phyloP scores from a whole-genome alignment of 129 eudicot genomes.

The Artemisia annua region DNA sequence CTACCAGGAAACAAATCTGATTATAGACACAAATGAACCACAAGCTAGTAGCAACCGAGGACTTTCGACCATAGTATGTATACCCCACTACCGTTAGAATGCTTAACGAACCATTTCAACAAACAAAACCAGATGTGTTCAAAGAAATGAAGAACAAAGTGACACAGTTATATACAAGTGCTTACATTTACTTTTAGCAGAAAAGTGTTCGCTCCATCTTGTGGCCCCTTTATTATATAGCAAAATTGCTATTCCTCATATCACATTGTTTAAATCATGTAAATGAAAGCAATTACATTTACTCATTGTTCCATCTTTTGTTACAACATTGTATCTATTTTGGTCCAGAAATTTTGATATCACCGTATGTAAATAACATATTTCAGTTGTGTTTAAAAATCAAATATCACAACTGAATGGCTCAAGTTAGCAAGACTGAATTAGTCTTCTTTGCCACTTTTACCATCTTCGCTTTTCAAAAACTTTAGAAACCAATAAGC shows the following conservation, averaged over 20 bases:
- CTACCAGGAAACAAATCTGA: too few relatives aligned
- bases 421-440: neutral
- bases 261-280: neutral
- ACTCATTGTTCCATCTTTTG: neutral
- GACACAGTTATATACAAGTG: too few relatives aligned
- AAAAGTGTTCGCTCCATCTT: neutral
- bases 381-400: conserved; percentile 7
- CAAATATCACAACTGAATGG: conserved; percentile 3
- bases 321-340: conserved; percentile 1
- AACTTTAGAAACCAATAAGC: conserved; percentile 71
- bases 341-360: neutral
- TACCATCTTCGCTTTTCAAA: conserved; percentile 52
- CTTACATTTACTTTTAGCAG: too few relatives aligned
- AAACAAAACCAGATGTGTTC: too few relatives aligned
- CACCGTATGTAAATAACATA: neutral
- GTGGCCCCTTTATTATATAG: neutral
- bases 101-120: too few relatives aligned
- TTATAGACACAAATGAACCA: too few relatives aligned
- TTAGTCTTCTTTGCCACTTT: conserved; percentile 53
- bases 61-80: too few relatives aligned
- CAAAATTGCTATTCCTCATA: neutral
- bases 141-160: too few relatives aligned
- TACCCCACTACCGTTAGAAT: too few relatives aligned
- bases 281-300: neutral
- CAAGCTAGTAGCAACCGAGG: too few relatives aligned